Evolutionary conservation across 2,329 filamentous ascomycete genomes (phyloP).

Genomic region (Talaromyces sp.): DNA sequence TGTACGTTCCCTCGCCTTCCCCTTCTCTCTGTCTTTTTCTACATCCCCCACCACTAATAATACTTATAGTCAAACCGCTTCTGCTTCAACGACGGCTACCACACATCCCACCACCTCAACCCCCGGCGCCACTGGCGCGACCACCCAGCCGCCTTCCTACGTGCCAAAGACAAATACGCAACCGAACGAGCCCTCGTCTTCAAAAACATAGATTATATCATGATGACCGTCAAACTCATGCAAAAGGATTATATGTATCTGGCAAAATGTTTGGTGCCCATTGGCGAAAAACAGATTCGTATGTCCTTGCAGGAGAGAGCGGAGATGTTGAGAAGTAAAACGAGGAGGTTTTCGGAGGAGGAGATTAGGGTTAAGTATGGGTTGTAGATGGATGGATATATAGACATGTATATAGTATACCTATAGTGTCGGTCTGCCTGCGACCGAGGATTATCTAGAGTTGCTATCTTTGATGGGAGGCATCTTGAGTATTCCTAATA

Average conservation of each 20-base stretch:
- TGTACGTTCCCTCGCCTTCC: conserved; percentile 48
- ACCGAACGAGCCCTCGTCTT: conserved; percentile 68
- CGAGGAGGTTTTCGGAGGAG: conserved; percentile 59
- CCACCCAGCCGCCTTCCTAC: conserved; percentile 67
- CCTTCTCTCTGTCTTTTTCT: not conserved
- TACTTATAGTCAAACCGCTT: conserved; percentile 66
- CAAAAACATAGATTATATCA: conserved; percentile 74
- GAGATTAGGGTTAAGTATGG: conserved; percentile 46
- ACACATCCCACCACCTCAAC: conserved; percentile 76
- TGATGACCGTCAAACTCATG: conserved; percentile 65
- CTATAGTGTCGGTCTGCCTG: not conserved
- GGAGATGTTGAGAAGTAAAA: conserved; percentile 59
- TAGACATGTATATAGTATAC: no score
- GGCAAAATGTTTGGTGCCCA: conserved; percentile 66
- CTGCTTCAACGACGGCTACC: conserved; percentile 79
- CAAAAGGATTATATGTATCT: conserved; percentile 66
- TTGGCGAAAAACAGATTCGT: conserved; percentile 60
- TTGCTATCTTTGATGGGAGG: not conserved
- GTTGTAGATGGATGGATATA: not conserved
- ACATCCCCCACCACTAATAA: not conserved
- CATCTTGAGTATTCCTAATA: not conserved
- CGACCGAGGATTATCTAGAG: not conserved
- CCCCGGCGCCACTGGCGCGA: conserved; percentile 76
- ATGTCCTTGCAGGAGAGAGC: conserved; percentile 61
- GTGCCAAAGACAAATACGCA: conserved; percentile 62